Evolutionary conservation across 2,329 filamentous ascomycete genomes (phyloP), one percentile per base, ranked within the genome.

Genomic region (Zymoseptoria crescenta): DNA sequence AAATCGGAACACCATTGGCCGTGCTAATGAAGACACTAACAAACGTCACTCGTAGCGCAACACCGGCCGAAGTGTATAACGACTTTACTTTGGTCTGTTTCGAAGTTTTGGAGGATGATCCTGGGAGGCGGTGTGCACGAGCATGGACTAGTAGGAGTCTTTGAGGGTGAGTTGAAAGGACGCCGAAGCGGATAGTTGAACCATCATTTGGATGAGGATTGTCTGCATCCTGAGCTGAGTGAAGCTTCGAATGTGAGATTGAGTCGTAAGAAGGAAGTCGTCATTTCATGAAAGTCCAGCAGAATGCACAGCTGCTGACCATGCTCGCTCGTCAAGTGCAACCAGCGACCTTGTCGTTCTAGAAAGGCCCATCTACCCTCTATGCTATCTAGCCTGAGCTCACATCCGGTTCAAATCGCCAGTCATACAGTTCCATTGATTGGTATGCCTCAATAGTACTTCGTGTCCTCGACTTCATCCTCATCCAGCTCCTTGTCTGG

Each of bases 371-470:
- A 45, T 45, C 35, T 45, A 45, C 13, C n/a, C 13, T 45, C 35
- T 45, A 45, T 45, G 16, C 13, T 16, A 4, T 45, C 35, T 16
- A 45, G 35, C 35, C 35, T 16, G 35, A n/a, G 35, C 35, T 45
- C 16, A n/a, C 35, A 45, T 45, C 10, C 16, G 7, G 35, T 45
- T 1, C 16, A 45, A 3, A 45, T 45, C 35, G 35, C n/a, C 35
- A 45, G 16, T 45, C 35, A n/a, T 45, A 41, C 35, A 45, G 10
- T 45, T 5, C 13, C 35, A 45, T 45, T 13, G 16, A 45, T 7
- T 16, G 4, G 49, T 21, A 51, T 49, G 29, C 35, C 9, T 48
- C 49, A 55, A 35, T 62, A 57, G 54, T 59, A 56, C 0, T 28
- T 24, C n/a, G 45, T 56, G 4, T 56, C 54, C 2, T 45, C 54